These are phyloP conservation scores for Nicotiana sylvestris DNA, from an alignment of 257 asterid species.

Conservation along the genomic window DNA sequence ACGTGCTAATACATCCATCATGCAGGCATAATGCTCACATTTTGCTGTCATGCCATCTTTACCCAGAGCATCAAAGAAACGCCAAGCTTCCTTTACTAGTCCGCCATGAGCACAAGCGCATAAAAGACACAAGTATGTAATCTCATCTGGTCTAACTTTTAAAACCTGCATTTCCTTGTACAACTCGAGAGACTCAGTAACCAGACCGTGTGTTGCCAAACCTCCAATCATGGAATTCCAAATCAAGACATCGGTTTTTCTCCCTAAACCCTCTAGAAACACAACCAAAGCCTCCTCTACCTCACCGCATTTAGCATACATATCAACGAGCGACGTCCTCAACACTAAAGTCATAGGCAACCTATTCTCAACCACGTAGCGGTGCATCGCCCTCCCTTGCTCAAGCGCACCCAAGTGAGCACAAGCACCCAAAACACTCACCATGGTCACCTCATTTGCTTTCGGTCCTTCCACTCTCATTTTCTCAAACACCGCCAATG, in stretches of 20 bases:
- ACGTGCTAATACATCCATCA: conserved; percentile 77
- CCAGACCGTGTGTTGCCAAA: conserved; percentile 67
- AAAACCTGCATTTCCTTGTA: conserved; percentile 35
- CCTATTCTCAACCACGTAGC: conserved; percentile 32
- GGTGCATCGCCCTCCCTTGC: conserved; percentile 59
- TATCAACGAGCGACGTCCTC: conserved; percentile 66
- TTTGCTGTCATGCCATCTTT: conserved; percentile 47
- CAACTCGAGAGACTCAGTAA: conserved; percentile 36
- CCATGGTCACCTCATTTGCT: conserved; percentile 77
- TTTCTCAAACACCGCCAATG: conserved; percentile 37
- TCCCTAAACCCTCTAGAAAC: conserved; percentile 35
- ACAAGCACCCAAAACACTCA: conserved; percentile 67
- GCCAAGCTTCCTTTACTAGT: conserved; percentile 55
- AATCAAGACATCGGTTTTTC: conserved; percentile 46
- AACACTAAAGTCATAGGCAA: conserved; percentile 47
- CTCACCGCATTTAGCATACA: conserved; percentile 81
- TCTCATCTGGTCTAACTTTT: conserved; percentile 49
- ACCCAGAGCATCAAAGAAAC: conserved; percentile 36
- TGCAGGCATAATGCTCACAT: conserved; percentile 69
- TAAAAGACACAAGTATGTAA: conserved; percentile 64
- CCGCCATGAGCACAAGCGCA: conserved; percentile 81
- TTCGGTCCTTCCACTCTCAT: conserved; percentile 39
- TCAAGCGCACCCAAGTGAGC: conserved; percentile 73
- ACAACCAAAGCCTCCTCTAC: conserved; percentile 51
- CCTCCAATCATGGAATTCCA: conserved; percentile 86